Evolutionary conservation across 2,329 filamentous ascomycete species (phyloP).

Genomic region (Teratosphaeria pseudoeucalypti): DNA sequence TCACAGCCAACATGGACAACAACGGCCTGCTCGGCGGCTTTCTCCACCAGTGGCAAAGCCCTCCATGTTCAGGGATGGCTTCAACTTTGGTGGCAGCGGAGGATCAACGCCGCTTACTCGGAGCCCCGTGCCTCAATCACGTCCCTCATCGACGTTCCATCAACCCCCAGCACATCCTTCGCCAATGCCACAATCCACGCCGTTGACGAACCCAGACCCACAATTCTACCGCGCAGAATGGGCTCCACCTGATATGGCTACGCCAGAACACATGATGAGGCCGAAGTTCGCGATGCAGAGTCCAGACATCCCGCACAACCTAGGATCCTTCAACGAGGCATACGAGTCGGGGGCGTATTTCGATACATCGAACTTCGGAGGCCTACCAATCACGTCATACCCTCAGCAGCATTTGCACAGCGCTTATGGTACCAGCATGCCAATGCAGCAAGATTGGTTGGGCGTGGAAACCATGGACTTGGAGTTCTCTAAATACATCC

Average conservation of each 20-base stretch:
- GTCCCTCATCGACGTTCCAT: background rate
- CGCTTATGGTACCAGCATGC: constrained; percentile 5
- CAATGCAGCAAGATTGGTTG: background rate
- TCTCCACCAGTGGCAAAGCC: constrained; percentile 26
- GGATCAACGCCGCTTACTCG: constrained; percentile 17
- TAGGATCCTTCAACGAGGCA: background rate
- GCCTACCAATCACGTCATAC: constrained; percentile 4
- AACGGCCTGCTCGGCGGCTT: constrained; percentile 22
- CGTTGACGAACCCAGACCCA: constrained; percentile 14
- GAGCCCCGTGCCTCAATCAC: constrained; percentile 15
- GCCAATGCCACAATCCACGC: constrained; percentile 15
- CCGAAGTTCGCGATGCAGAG: constrained; percentile 11
- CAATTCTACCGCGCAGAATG: constrained; percentile 24
- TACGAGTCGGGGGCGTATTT: background rate
- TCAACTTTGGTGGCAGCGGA: constrained; percentile 17
- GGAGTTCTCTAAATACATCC: background rate
- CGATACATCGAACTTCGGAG: background rate
- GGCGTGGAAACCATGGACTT: background rate
- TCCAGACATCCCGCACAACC: constrained; percentile 1
- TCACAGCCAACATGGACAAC: constrained; percentile 34
- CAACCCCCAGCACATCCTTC: constrained; percentile 12
- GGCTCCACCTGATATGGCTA: constrained; percentile 11
- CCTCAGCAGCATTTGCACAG: constrained; percentile 5
- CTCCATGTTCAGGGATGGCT: constrained; percentile 19
- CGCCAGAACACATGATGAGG: constrained; percentile 12